Evolutionary conservation across 441 rosid species (phyloP).

Genomic region (Syzygium syzygioides): DNA sequence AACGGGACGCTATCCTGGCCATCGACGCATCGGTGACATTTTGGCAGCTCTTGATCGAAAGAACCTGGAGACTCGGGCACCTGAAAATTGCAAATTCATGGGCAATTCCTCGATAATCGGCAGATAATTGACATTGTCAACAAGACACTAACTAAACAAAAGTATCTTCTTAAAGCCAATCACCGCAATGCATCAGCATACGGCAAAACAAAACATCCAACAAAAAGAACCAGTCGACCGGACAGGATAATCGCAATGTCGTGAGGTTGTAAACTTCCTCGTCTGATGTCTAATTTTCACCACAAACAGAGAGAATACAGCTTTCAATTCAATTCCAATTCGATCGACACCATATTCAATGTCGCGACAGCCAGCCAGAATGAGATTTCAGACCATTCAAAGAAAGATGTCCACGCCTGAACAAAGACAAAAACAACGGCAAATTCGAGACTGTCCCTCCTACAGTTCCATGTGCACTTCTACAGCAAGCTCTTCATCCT

Average conservation of each 20-base stretch:
- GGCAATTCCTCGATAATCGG: background rate
- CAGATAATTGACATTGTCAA: background rate
- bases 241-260: background rate
- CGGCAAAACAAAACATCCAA: background rate
- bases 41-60: slow-evolving; percentile 60
- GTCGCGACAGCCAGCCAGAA: background rate
- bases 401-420: background rate
- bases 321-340: background rate
- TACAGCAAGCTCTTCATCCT: background rate
- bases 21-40: slow-evolving; percentile 60
- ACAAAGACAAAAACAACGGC: background rate
- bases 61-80: slow-evolving; percentile 54
- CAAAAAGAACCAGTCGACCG: background rate
- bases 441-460: background rate
- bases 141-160: background rate
- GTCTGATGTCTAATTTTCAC: background rate
- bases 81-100: slow-evolving; percentile 15
- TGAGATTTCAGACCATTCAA: background rate
- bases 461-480: background rate
- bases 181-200: background rate
- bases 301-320: background rate
- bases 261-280: background rate
- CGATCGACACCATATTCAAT: background rate
- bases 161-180: background rate
- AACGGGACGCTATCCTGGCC: slow-evolving; percentile 43